Evolutionary conservation across 129 eudicot species (phyloP).

Genomic region (Centella asiatica): DNA sequence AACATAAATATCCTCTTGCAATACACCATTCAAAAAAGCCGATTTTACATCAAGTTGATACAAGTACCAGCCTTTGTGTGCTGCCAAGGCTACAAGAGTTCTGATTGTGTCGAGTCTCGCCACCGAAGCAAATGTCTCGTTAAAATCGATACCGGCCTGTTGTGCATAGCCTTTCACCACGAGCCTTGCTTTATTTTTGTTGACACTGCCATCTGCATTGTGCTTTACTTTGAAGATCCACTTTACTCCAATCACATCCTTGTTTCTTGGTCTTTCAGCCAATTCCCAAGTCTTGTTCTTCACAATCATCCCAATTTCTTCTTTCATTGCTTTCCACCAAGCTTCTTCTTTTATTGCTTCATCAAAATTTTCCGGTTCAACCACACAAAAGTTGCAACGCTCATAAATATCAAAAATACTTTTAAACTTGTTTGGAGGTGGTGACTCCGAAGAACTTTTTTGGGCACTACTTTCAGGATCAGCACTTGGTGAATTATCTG

Average conservation of each 20-base stretch:
- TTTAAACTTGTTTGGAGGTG: neutral
- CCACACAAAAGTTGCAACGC: neutral
- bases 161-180: too few species aligned
- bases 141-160: too few species aligned
- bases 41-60: conserved; percentile 25
- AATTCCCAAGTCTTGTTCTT: conserved; percentile 22
- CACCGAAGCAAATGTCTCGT: too few species aligned
- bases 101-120: too few species aligned
- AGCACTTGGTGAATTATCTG: too few species aligned
- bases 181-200: too few species aligned
- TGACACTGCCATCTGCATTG: too few species aligned
- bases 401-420: neutral
- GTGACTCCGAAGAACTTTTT: neutral
- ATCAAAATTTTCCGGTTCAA: conserved; percentile 9
- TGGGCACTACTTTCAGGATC: neutral
- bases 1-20: too few species aligned
- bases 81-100: too few species aligned
- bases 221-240: conserved; percentile 9
- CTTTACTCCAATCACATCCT: conserved; percentile 9
- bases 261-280: too few species aligned
- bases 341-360: neutral
- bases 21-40: conserved; percentile 21
- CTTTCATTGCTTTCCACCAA: conserved; percentile 8
- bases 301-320: conserved; percentile 5
- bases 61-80: conserved; percentile 9